Evolutionary conservation across 805 yeast genomes (phyloP).

Genomic region (Ascoidea rubescens): DNA sequence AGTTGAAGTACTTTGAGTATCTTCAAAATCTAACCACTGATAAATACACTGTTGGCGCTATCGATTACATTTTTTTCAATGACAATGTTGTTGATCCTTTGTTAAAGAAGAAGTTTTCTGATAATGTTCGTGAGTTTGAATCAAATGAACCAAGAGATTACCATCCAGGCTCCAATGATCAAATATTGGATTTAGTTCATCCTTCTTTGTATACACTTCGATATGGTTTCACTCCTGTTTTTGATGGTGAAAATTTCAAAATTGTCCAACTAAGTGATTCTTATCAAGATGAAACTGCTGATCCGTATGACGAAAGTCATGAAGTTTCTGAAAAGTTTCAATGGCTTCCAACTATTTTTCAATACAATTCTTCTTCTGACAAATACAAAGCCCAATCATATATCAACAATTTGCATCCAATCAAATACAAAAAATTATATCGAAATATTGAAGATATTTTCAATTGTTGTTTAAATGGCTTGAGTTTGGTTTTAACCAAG

Average conservation of each 20-base stretch:
- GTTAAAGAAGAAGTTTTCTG: slow-evolving; percentile 8
- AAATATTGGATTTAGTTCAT: slow-evolving; percentile 26
- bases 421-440: slow-evolving; percentile 16
- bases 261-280: slow-evolving; percentile 1
- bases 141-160: slow-evolving; percentile 14
- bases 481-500: slow-evolving; percentile 18
- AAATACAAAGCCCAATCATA: slow-evolving; percentile 19
- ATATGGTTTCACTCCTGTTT: slow-evolving; percentile 18
- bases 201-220: slow-evolving; percentile 25
- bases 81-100: slow-evolving; percentile 12
- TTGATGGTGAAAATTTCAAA: background rate
- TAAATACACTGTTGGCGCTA: slow-evolving; percentile 13
- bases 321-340: slow-evolving; percentile 18
- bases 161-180: slow-evolving; percentile 23
- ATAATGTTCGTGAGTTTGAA: slow-evolving; percentile 1
- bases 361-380: background rate
- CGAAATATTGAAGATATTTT: slow-evolving; percentile 19
- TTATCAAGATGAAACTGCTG: slow-evolving; percentile 9
- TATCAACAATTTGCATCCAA: slow-evolving; percentile 27
- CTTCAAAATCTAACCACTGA: slow-evolving; percentile 6
- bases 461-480: slow-evolving; percentile 19
- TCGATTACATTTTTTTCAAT: slow-evolving; percentile 14
- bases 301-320: background rate
- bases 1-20: slow-evolving; percentile 19
- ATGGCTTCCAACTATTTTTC: slow-evolving; percentile 23